A percentile compares a stretch with the other conserved stretches of the same genome.
Conservation (phyloP, 768 basidiomycete species). For the Amylocystis lapponica region DNA sequence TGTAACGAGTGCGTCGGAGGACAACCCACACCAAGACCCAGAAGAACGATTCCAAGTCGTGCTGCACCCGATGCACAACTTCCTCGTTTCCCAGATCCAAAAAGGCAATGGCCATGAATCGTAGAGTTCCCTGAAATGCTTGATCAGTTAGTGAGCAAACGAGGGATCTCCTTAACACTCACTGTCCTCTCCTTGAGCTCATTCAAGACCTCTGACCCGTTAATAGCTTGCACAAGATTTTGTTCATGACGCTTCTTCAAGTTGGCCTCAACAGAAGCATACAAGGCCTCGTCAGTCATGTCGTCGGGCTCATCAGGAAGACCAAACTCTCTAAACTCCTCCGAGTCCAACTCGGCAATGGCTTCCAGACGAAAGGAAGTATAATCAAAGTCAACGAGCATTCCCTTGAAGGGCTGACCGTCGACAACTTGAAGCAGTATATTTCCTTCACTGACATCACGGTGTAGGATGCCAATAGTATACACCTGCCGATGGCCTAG, state of each 20-base stretch:
- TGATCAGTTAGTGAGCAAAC: background rate
- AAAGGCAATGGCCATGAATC: constrained; percentile 5
- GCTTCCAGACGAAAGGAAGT: too few species aligned
- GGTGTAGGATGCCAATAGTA: constrained; percentile 9
- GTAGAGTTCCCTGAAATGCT: background rate
- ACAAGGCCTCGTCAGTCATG: too few species aligned
- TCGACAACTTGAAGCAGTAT: constrained; percentile 16
- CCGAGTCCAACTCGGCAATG: too few species aligned
- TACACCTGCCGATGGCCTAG: constrained; percentile 10
- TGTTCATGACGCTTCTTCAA: too few species aligned
- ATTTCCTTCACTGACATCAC: constrained; percentile 16
- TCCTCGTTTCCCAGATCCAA: constrained; percentile 54
- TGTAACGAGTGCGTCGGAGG: constrained; percentile 1
- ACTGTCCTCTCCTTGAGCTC: background rate
- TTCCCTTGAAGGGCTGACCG: background rate
- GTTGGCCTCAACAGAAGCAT: too few species aligned
- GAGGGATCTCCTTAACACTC: too few species aligned
- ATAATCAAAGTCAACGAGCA: constrained; percentile 6
- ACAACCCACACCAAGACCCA: constrained; percentile 10
- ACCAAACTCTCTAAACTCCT: too few species aligned
- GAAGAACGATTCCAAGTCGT: constrained; percentile 12
- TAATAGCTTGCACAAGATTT: too few species aligned
- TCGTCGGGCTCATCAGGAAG: too few species aligned
- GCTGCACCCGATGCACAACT: constrained; percentile 52
- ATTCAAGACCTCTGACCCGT: background rate